Conservation (phyloP, 768 basidiomycete species). For the Tephrocybe rancida region DNA sequence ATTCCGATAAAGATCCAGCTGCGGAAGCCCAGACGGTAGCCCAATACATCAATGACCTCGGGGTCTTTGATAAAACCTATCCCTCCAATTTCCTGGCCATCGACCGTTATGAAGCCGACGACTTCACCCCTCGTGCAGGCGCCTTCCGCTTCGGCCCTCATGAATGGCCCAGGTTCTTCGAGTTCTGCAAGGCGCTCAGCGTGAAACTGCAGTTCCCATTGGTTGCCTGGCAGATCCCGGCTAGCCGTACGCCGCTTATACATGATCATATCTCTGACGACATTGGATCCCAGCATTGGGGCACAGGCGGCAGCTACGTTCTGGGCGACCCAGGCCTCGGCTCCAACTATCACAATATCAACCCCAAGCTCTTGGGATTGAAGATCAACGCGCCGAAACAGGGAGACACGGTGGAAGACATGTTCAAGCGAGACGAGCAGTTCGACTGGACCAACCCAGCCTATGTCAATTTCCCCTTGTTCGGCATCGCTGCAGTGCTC, state of each 20-base stretch:
- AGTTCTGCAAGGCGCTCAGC: neutral
- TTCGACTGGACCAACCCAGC: neutral
- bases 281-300: neutral
- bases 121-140: neutral
- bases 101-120: neutral
- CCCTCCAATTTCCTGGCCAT: neutral
- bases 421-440: neutral
- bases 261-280: neutral
- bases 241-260: neutral
- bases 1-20: neutral
- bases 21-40: neutral
- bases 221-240: neutral
- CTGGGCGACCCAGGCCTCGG: neutral
- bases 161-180: neutral
- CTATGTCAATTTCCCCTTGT: neutral
- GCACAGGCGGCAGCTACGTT: neutral
- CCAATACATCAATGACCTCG: neutral
- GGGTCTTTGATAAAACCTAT: neutral
- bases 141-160: neutral
- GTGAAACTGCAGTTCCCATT: neutral
- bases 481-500: neutral
- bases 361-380: neutral
- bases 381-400: neutral
- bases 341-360: neutral
- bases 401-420: neutral